Percentiles rank a stretch among this genome's conserved stretches.
These are phyloP conservation scores for Pseudomicrostroma phylloplanum DNA, from an alignment of 1,284 basidiomycete species.

Conservation along the genomic window DNA sequence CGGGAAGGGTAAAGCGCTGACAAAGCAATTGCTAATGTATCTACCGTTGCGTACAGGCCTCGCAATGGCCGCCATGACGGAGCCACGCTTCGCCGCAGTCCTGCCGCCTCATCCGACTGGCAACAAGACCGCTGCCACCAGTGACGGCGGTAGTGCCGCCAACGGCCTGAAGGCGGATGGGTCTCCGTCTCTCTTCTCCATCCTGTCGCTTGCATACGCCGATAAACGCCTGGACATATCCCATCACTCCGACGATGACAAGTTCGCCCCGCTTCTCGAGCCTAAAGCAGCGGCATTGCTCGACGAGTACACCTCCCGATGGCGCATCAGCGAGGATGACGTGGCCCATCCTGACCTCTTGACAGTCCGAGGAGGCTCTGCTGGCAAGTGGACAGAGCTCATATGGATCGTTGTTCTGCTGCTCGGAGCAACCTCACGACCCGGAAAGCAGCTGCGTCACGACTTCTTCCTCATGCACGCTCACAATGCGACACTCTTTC, in stretches of 20 bases:
- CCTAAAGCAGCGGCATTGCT: not conserved
- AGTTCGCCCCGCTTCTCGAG: not conserved
- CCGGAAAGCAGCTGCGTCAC: not conserved
- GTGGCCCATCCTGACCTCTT: not conserved
- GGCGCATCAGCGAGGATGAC: not conserved
- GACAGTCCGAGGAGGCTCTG: conserved; percentile 26
- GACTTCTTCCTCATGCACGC: conserved; percentile 15
- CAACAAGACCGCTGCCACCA: too few species aligned
- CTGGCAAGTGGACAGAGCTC: conserved; percentile 44
- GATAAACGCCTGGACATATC: not conserved
- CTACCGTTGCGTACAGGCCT: not conserved
- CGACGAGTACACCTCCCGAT: not conserved
- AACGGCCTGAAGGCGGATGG: not conserved
- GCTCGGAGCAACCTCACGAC: conserved; percentile 9
- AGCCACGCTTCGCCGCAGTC: not conserved
- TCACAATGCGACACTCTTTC: conserved; percentile 13
- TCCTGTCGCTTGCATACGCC: not conserved
- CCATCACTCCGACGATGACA: not conserved
- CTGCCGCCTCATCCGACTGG: not conserved
- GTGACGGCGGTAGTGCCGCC: too few species aligned
- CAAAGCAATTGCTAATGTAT: not conserved
- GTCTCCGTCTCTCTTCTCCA: conserved; percentile 1
- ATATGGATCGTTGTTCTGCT: conserved; percentile 8
- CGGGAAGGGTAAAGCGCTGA: not conserved
- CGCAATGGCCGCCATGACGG: not conserved